These are phyloP conservation scores for Wickerhamomyces canadensis DNA, from an alignment of 805 yeast genomes.

Conservation along the genomic window DNA sequence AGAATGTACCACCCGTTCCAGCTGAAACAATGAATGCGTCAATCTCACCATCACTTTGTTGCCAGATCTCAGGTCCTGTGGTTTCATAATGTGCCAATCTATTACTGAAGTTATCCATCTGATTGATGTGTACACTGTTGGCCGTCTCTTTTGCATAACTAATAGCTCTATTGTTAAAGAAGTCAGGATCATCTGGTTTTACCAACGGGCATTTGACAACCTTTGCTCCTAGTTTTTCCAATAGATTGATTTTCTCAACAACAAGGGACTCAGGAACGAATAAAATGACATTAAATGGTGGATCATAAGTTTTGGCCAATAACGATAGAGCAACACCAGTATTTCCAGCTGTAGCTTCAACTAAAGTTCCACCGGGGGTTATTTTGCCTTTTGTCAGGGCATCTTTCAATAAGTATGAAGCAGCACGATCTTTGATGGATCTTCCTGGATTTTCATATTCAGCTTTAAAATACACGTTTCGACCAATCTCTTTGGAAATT, in stretches of 20 bases:
- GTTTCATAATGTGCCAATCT: slow-evolving; percentile 64
- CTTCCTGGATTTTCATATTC: slow-evolving; percentile 78
- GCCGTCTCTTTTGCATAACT: slow-evolving; percentile 31
- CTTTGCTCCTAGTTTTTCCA: slow-evolving; percentile 56
- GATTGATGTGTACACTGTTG: slow-evolving; percentile 70
- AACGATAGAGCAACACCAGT: slow-evolving; percentile 79
- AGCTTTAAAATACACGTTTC: slow-evolving; percentile 67
- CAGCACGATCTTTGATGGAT: slow-evolving; percentile 79
- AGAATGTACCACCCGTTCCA: slow-evolving; percentile 82
- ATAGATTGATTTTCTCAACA: slow-evolving; percentile 55
- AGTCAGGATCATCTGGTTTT: slow-evolving; percentile 43
- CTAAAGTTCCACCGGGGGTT: slow-evolving; percentile 60
- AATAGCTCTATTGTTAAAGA: slow-evolving; percentile 24
- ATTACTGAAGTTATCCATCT: slow-evolving; percentile 71
- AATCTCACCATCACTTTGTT: slow-evolving; percentile 45
- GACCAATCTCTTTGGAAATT: slow-evolving; percentile 58
- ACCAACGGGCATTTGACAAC: slow-evolving; percentile 66
- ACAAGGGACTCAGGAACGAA: slow-evolving; percentile 79
- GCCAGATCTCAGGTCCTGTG: slow-evolving; percentile 77
- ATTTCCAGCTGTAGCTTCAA: slow-evolving; percentile 83
- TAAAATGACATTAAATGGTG: slow-evolving; percentile 50
- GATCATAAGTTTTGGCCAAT: slow-evolving; percentile 36
- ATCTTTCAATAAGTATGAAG: slow-evolving; percentile 57
- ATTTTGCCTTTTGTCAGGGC: slow-evolving; percentile 50
- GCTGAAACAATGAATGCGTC: slow-evolving; percentile 70